A percentile compares a stretch with the other conserved stretches of the same genome.
Evolutionary conservation across 2,329 filamentous ascomycete species (phyloP).

Genomic region (Ascochyta viciae-villosae): DNA sequence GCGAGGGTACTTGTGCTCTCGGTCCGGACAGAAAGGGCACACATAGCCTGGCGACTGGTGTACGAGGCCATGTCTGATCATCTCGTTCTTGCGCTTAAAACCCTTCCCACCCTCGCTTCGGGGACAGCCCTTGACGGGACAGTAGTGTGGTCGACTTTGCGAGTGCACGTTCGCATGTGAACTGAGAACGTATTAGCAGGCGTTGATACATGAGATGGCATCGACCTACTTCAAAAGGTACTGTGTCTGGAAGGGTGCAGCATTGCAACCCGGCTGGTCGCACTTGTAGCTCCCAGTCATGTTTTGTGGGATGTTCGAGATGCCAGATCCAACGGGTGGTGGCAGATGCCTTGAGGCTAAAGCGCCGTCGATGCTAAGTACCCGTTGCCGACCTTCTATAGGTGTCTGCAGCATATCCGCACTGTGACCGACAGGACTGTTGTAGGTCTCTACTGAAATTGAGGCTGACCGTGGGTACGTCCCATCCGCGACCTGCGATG

Average conservation of each 20-base stretch:
- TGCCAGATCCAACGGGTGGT: slow-evolving; percentile 39
- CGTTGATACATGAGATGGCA: not conserved
- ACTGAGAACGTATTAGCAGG: slow-evolving; percentile 39
- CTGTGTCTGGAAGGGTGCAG: slow-evolving; percentile 77
- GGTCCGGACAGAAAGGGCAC: slow-evolving; percentile 92
- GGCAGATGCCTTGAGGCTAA: slow-evolving; percentile 41
- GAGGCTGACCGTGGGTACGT: slow-evolving; percentile 44
- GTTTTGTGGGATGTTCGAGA: slow-evolving; percentile 40
- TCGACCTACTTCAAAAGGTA: slow-evolving; percentile 73
- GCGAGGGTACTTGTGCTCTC: slow-evolving; percentile 92
- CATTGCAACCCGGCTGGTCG: slow-evolving; percentile 69
- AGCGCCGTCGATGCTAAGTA: slow-evolving; percentile 42
- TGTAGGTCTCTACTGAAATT: slow-evolving; percentile 41
- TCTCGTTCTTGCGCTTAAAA: slow-evolving; percentile 74
- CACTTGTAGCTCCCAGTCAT: slow-evolving; percentile 57
- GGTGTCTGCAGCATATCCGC: slow-evolving; percentile 39
- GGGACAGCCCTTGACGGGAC: slow-evolving; percentile 64
- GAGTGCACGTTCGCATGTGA: slow-evolving; percentile 77
- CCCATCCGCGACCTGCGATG: slow-evolving; percentile 47
- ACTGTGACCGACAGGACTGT: slow-evolving; percentile 47
- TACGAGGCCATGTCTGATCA: slow-evolving; percentile 82
- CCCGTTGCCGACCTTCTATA: slow-evolving; percentile 35
- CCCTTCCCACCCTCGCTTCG: slow-evolving; percentile 69
- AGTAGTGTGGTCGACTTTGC: slow-evolving; percentile 68
- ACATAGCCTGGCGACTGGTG: slow-evolving; percentile 95